Conservation (phyloP, 805 yeast species). For the Candida fluviatilis region DNA sequence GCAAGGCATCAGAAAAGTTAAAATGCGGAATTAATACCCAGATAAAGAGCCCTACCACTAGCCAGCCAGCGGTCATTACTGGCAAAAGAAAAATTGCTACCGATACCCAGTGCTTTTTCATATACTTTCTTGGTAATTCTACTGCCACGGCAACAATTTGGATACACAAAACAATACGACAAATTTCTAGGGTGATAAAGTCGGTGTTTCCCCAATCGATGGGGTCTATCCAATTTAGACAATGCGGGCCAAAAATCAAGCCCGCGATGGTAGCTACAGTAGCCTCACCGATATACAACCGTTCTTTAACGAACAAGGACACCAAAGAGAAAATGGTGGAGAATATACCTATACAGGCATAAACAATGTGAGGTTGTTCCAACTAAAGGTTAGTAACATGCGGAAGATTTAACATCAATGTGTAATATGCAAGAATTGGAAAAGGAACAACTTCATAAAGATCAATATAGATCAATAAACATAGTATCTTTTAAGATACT, state of each 20-base stretch:
- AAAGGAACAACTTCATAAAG: no score
- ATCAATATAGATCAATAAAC: not conserved
- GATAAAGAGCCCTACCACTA: slow-evolving; percentile 71
- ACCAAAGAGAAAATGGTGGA: slow-evolving; percentile 75
- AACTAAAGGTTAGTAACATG: slow-evolving; percentile 5
- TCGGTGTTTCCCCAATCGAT: slow-evolving; percentile 83
- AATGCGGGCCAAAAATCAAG: slow-evolving; percentile 83
- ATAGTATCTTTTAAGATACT: not conserved
- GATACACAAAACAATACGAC: slow-evolving; percentile 76
- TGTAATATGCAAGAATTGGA: not conserved
- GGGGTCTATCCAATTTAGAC: slow-evolving; percentile 80
- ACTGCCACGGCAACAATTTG: slow-evolving; percentile 95
- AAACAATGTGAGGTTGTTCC: slow-evolving; percentile 66
- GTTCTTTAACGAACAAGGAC: slow-evolving; percentile 79
- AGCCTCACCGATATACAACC: slow-evolving; percentile 85
- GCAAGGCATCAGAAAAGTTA: slow-evolving; percentile 64
- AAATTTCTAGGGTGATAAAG: slow-evolving; percentile 74
- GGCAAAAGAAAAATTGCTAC: slow-evolving; percentile 73
- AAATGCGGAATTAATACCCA: slow-evolving; percentile 76
- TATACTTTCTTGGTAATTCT: slow-evolving; percentile 84
- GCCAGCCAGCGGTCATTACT: slow-evolving; percentile 90
- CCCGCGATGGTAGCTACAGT: slow-evolving; percentile 85
- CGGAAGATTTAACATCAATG: not conserved
- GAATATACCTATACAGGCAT: slow-evolving; percentile 83
- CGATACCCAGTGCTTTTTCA: slow-evolving; percentile 79